These are phyloP conservation scores for Phytopythium kandeliae DNA, from an alignment of 352 stramenopile species.

Conservation along the genomic window DNA sequence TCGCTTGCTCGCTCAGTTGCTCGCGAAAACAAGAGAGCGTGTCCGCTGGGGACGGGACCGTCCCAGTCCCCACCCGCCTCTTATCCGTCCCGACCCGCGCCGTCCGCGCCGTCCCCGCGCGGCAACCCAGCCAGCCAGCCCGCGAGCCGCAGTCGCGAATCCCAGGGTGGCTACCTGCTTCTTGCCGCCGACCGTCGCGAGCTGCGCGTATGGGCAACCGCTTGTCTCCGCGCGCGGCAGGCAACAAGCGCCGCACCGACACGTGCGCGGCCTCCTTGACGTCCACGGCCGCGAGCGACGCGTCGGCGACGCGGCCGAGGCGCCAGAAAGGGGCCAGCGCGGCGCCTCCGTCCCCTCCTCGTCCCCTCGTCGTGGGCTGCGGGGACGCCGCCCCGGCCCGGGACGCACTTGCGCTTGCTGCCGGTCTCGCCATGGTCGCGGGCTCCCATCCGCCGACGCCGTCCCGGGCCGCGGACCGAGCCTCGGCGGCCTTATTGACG, in stretches of 20 bases:
- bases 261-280: neutral
- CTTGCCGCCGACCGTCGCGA: no score
- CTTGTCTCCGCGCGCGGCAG: neutral
- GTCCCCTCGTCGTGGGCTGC: neutral
- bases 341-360: neutral
- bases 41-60: no score
- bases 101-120: no score
- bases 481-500: neutral
- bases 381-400: no score
- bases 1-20: no score
- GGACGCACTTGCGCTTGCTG: neutral
- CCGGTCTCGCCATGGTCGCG: neutral
- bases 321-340: conserved; percentile 1
- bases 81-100: neutral
- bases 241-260: neutral
- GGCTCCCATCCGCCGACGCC: neutral
- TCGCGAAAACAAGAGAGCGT: no score
- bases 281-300: conserved; percentile 1
- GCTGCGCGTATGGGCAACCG: conserved; percentile 1
- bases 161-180: conserved; percentile 1
- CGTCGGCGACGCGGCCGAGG: neutral
- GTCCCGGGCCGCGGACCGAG: neutral
- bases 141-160: no score
- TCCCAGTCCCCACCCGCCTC: no score
- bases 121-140: no score